Percentiles rank a stretch among this genome's conserved stretches.
These are phyloP conservation scores for Auriscalpium vulgare DNA, from an alignment of 768 basidiomycete species.

Conservation along the genomic window DNA sequence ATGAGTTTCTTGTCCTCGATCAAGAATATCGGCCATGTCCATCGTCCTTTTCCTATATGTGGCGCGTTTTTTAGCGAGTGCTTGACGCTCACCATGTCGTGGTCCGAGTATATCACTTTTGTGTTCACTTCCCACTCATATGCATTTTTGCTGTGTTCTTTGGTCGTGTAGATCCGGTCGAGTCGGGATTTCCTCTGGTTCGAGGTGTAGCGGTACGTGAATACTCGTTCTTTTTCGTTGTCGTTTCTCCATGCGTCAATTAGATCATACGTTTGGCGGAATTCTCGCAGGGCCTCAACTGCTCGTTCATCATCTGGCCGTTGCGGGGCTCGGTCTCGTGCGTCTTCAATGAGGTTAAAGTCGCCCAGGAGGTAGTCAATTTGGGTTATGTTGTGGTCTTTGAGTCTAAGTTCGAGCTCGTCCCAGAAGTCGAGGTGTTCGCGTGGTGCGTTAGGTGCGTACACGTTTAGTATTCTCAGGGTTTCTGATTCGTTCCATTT, in stretches of 20 bases:
- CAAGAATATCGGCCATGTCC: background rate
- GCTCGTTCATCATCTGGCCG: slow-evolving; percentile 12
- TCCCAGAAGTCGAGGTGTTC: slow-evolving; percentile 13
- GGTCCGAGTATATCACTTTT: background rate
- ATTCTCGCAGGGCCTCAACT: background rate
- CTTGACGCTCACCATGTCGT: background rate
- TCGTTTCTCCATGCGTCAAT: background rate
- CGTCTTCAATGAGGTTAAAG: slow-evolving; percentile 35
- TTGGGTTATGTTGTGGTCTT: background rate
- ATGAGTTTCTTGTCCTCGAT: slow-evolving; percentile 14
- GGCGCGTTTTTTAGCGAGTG: background rate
- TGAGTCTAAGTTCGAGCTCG: background rate
- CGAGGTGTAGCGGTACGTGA: background rate
- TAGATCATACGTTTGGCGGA: background rate
- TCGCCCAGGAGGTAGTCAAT: slow-evolving; percentile 33
- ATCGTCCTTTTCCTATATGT: background rate
- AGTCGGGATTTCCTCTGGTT: background rate
- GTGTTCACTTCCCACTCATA: background rate
- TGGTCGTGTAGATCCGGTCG: background rate
- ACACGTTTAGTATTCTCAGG: slow-evolving; percentile 13
- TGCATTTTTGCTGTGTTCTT: background rate
- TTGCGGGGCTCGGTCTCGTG: slow-evolving; percentile 27
- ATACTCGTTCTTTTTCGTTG: background rate
- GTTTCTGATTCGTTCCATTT: slow-evolving; percentile 12
- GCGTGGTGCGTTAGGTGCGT: slow-evolving; percentile 11